Base-by-base conservation (phyloP, 73 alveolate species). In the Symbiodinium natans region DNA sequence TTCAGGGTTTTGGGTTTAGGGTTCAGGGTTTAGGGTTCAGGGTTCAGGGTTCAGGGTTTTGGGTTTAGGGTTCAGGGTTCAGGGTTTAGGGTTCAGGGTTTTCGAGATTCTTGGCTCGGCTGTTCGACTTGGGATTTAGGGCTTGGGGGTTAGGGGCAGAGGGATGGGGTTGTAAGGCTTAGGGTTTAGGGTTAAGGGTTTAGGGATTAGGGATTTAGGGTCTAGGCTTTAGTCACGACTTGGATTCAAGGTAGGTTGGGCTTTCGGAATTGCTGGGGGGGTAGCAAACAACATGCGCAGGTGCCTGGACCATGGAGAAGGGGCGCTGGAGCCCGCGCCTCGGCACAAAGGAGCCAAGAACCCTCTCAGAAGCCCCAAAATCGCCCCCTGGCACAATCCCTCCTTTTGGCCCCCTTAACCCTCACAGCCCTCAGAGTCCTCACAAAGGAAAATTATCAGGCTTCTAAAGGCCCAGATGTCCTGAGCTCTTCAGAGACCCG, bases 291-390 rank as follows among this genome's bases (percentile, higher is more conserved):
- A n/a, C n/a, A n/a, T n/a, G n/a, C n/a, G 4, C 59, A 13, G 5
- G 77, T 33, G 84, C 94, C 42, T 87, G 94, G 34, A 87, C 95
- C 95, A 87, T 87, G 84, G 95, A 87, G 86, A 87, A 87, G 68
- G 85, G 94, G 63, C 94, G 38, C 84, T 87, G 94, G 84, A 87
- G 84, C 17, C 94, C 94, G 40, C 94, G 83, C 41, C 39, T 43
- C 40, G 25, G 59, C 9, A 46, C 59, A n/a, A n/a, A n/a, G n/a
- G n/a, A n/a, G n/a, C n/a, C n/a, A n/a, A n/a, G n/a, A n/a, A n/a
- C n/a, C n/a, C n/a, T 8, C 63, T 48, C 63, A 48, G 63, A 48
- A 48, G 8, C 63, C 63, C 23, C 17, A 48, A 48, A 17, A 17
- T 17, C 17, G 8, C 63, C 8, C 63, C 63, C n/a, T n/a, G n/a